These are phyloP conservation scores for Russula olivacea DNA, from an alignment of 768 basidiomycete genomes.

Conservation along the genomic window DNA sequence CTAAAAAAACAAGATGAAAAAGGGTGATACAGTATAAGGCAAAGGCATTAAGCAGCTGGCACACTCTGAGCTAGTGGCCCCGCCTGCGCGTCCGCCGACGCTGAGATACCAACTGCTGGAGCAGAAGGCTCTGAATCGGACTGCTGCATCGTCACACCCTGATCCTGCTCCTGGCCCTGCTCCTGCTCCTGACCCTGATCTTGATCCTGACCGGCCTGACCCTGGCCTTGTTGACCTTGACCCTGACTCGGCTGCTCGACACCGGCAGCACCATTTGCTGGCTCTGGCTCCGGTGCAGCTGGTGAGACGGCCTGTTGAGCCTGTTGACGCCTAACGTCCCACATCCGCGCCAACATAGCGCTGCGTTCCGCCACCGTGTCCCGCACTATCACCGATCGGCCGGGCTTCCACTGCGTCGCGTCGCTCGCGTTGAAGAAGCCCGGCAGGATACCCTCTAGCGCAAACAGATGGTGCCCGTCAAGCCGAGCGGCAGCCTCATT, in stretches of 20 bases:
- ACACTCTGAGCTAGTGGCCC: not conserved
- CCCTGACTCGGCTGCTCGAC: not conserved
- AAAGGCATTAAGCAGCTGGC: not conserved
- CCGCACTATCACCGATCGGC: conserved; percentile 50
- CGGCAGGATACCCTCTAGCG: conserved; percentile 63
- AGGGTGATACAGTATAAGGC: not conserved
- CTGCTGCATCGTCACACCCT: not conserved
- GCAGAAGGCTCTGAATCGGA: not conserved
- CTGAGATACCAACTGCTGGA: not conserved
- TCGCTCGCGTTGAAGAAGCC: conserved; percentile 68
- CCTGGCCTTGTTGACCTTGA: conserved; percentile 6
- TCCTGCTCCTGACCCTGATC: not conserved
- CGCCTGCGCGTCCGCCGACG: not conserved
- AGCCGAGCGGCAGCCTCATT: conserved; percentile 30
- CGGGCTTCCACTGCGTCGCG: conserved; percentile 50
- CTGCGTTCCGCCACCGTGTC: conserved; percentile 53
- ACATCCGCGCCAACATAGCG: conserved; percentile 38
- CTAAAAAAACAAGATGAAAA: not conserved
- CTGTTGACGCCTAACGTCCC: conserved; percentile 32
- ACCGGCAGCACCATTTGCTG: not conserved
- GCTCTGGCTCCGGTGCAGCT: not conserved
- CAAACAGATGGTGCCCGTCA: conserved; percentile 52
- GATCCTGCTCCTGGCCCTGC: conserved; percentile 10
- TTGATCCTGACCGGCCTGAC: not conserved
- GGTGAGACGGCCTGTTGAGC: conserved; percentile 21